These are phyloP conservation scores for Chalciporus chontae DNA, from an alignment of 768 basidiomycete species.

Conservation along the genomic window DNA sequence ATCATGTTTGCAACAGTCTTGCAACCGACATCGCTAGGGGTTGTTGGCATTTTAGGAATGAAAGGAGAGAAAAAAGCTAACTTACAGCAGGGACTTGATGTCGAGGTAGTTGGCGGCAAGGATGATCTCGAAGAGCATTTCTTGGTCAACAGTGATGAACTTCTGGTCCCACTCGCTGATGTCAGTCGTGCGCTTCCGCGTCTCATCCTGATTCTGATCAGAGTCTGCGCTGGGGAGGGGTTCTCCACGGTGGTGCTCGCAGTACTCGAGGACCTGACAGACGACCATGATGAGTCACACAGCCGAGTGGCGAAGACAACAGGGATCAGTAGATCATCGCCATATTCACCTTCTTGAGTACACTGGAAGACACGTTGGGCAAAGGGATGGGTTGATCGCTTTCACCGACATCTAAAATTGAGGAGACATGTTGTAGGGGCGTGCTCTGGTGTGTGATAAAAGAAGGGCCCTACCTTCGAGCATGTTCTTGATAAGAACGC, in stretches of 20 bases:
- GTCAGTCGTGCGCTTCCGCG: constrained; percentile 95
- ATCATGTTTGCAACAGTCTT: constrained; percentile 99
- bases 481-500: constrained; percentile 99
- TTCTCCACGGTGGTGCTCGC: constrained; percentile 97
- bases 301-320: not conserved
- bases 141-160: constrained; percentile 98
- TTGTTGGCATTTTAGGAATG: not conserved
- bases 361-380: constrained; percentile 90
- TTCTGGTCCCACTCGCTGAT: constrained; percentile 99
- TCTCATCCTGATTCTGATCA: constrained; percentile 84
- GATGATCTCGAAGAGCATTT: constrained; percentile 99
- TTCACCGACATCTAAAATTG: constrained; percentile 80
- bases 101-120: constrained; percentile 99
- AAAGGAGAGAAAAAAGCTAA: constrained; percentile 6
- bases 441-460: not conserved
- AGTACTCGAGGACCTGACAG: constrained; percentile 91
- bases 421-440: not conserved
- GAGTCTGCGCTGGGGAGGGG: constrained; percentile 86
- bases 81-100: constrained; percentile 96
- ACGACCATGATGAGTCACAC: constrained; percentile 1
- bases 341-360: constrained; percentile 78
- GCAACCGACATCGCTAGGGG: constrained; percentile 88
- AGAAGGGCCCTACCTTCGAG: constrained; percentile 69
- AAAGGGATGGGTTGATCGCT: constrained; percentile 91
- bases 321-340: constrained; percentile 1